A percentile compares a stretch with the other conserved stretches of the same genome.
phyloP scores from a whole-genome alignment of 148 eudicot species.

The Oxyria digyna region DNA sequence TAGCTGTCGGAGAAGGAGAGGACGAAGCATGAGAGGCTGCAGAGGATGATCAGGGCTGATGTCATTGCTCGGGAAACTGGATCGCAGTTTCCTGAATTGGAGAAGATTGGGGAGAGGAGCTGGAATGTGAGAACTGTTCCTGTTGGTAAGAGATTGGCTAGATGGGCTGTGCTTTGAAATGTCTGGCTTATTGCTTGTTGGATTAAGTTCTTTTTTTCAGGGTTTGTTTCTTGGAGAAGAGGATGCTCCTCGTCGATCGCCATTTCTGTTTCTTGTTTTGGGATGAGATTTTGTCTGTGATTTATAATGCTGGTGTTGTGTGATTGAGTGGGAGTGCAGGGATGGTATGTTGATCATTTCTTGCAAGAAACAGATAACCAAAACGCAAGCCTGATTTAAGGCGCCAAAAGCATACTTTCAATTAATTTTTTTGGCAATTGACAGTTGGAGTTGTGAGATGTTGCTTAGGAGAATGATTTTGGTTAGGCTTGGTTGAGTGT shows the following conservation, averaged over 20 bases:
- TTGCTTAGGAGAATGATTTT: not conserved
- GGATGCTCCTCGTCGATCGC: conserved; percentile 33
- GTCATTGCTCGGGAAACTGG: conserved; percentile 29
- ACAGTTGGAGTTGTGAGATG: not conserved
- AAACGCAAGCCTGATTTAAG: not conserved
- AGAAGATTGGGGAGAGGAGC: conserved; percentile 53
- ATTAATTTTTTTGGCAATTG: not conserved
- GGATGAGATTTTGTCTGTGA: not conserved
- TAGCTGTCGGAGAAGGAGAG: conserved; percentile 66
- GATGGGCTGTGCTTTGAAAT: conserved; percentile 54
- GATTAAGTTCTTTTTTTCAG: conserved; percentile 27
- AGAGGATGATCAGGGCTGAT: conserved; percentile 27
- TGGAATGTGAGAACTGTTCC: conserved; percentile 74
- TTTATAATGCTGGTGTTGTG: conserved; percentile 18
- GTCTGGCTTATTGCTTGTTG: conserved; percentile 58
- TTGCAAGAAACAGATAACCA: conserved; percentile 45
- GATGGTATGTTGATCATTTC: conserved; percentile 22
- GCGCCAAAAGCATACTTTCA: not conserved
- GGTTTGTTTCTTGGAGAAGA: conserved; percentile 24
- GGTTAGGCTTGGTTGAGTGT: not conserved
- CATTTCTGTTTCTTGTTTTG: conserved; percentile 10
- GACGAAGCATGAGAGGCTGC: conserved; percentile 44
- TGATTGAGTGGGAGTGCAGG: conserved; percentile 19
- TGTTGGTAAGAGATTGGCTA: conserved; percentile 66
- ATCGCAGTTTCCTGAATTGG: conserved; percentile 56